phyloP scores from a whole-genome alignment of 1,139 yeast species.

The Pneumocystis jirovecii region DNA sequence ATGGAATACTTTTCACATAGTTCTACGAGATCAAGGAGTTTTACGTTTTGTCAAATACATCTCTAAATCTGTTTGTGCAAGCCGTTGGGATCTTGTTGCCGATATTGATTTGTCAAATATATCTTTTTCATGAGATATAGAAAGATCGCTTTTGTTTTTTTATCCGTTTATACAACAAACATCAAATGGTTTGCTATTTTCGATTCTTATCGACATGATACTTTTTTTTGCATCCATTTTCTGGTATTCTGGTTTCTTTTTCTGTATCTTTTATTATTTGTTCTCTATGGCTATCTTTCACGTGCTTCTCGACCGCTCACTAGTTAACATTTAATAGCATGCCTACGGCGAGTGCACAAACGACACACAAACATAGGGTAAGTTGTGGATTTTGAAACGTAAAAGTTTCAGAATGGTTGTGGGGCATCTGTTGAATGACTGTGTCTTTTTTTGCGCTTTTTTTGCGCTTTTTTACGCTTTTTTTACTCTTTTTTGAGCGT shows the following conservation, averaged over 20 bases:
- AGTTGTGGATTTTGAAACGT: background rate
- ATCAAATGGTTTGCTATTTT: too few species aligned
- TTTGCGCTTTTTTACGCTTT: background rate
- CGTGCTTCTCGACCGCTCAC: background rate
- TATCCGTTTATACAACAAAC: too few species aligned
- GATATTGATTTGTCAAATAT: conserved; percentile 53
- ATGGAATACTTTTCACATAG: conserved; percentile 68
- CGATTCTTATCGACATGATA: too few species aligned
- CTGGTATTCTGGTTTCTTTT: background rate
- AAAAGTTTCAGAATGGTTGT: background rate
- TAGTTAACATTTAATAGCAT: background rate
- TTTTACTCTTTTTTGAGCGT: background rate
- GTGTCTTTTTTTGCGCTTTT: background rate
- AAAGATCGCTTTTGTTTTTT: background rate
- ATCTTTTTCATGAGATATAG: background rate
- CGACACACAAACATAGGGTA: background rate
- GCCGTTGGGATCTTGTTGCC: conserved; percentile 79
- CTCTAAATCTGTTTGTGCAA: conserved; percentile 73
- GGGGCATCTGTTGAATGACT: background rate
- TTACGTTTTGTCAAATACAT: conserved; percentile 86
- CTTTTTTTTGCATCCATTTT: too few species aligned
- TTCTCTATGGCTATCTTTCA: background rate
- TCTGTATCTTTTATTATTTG: background rate
- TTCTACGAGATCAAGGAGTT: conserved; percentile 70
- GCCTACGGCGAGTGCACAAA: background rate